Base-by-base conservation (phyloP, 352 stramenopile species). In the Globisporangium camurandrum region DNA sequence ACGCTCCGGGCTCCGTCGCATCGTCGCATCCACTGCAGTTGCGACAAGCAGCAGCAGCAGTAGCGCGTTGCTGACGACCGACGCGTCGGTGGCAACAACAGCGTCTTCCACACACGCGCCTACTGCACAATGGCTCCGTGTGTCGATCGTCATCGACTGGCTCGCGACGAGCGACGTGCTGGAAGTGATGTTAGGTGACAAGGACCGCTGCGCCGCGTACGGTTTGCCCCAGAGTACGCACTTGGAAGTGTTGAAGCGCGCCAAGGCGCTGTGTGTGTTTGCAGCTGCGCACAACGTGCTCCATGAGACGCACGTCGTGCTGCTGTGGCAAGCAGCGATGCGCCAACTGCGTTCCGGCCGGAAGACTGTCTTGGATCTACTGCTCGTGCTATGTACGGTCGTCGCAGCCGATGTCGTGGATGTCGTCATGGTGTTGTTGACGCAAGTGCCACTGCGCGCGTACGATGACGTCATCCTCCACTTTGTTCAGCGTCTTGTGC, bases 161-260 rank as follows among this genome's bases (percentile, higher is more conserved):
- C 55, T 95, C 16, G 61, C 67, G 7, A 64, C 64, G n/a, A 90
- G 79, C 3, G 72, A 90, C 24, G 74, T 95, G 3, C 51, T 92
- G 7, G 81, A 95, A 57, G 77, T 95, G 26, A 78, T 95, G 19
- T 59, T 93, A 22, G 84, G 84, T 2, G 75, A 95, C 45, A 63
- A 62, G 39, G 72, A 86, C 34, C 63, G 60, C 10, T 88, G 83
- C 46, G 41, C 54, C 12, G 84, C 86, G 58, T 88, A 89, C 36
- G 70, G 55, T 12, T 62, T 95, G 30, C 79, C 81, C 56, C 79
- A 86, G 54, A 77, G 81, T 8, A 77, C 77, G 6, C 84, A 95
- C 56, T 43, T 95, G 44, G 84, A 95, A 54, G 69, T 95, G 10
- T 56, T 92, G 9, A 93, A 92, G 51, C 74, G 82, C 22, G 86